Percentiles rank a stretch among this genome's conserved stretches.
Conservation (phyloP, 208 protist genomes). For the Crithidia bombi region DNA sequence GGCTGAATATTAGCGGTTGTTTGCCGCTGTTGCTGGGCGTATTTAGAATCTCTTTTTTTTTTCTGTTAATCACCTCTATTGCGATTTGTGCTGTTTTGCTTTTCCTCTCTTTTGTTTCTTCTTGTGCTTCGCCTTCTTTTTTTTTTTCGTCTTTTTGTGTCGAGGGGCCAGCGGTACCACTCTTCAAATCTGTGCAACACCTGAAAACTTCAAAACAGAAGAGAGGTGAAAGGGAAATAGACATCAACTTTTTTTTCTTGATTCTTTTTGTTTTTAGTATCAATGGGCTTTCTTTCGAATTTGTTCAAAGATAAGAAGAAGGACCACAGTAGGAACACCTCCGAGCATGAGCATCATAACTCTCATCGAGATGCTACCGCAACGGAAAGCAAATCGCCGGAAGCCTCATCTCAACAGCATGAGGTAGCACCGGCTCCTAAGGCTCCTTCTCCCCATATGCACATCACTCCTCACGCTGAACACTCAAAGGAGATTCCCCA, state of each 20-base stretch:
- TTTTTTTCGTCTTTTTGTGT: slow-evolving; percentile 1
- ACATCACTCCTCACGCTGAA: slow-evolving; percentile 8
- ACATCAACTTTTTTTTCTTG: not conserved
- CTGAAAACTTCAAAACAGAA: not conserved
- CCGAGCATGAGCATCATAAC: slow-evolving; percentile 9
- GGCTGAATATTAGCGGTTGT: not conserved
- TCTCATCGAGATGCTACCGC: slow-evolving; percentile 5
- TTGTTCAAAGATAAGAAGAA: slow-evolving; percentile 33
- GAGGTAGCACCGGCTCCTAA: not conserved
- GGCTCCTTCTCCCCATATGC: slow-evolving; percentile 1
- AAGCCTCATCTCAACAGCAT: not conserved
- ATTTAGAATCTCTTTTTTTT: not conserved
- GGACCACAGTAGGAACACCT: slow-evolving; percentile 7
- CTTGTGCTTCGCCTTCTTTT: not conserved
- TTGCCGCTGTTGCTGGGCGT: not conserved
- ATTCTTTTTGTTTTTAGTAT: not conserved
- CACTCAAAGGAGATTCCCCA: slow-evolving; percentile 17
- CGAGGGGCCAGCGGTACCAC: no score
- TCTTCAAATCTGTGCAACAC: no score
- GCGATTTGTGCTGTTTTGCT: not conserved
- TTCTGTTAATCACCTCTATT: not conserved
- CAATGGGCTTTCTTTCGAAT: slow-evolving; percentile 27
- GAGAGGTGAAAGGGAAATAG: not conserved
- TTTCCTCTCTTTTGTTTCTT: not conserved
- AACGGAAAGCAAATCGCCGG: not conserved